A percentile compares a stretch with the other conserved stretches of the same genome.
These are phyloP conservation scores for Raddia distichophylla DNA, from an alignment of 176 grass and related monocot genomes.

Conservation along the genomic window DNA sequence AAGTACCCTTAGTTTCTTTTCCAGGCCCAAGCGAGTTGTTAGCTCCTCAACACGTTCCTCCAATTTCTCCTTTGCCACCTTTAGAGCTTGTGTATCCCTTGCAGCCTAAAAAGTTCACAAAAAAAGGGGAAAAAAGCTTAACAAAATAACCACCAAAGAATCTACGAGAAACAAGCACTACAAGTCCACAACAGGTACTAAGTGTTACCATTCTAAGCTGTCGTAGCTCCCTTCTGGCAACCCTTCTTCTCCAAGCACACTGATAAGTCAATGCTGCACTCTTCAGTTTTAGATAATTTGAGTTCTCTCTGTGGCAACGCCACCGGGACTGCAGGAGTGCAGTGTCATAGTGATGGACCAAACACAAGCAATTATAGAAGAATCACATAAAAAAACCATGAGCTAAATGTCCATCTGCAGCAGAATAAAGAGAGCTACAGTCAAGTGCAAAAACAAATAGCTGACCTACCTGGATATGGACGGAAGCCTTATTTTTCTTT, in stretches of 20 bases:
- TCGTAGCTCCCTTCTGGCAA: slow-evolving; percentile 81
- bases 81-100: slow-evolving; percentile 77
- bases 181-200: slow-evolving; percentile 6
- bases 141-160: slow-evolving; percentile 25
- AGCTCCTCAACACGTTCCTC: slow-evolving; percentile 83
- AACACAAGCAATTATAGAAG: slow-evolving; percentile 31
- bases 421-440: slow-evolving; percentile 37
- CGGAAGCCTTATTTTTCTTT: slow-evolving; percentile 78
- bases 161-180: slow-evolving; percentile 28
- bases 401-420: slow-evolving; percentile 30
- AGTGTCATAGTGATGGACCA: slow-evolving; percentile 24
- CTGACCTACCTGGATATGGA: slow-evolving; percentile 73
- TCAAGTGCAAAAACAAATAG: slow-evolving; percentile 10
- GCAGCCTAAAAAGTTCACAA: slow-evolving; percentile 58
- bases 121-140: slow-evolving; percentile 27
- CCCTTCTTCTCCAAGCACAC: slow-evolving; percentile 80
- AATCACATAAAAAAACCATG: slow-evolving; percentile 18
- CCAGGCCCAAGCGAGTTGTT: slow-evolving; percentile 50
- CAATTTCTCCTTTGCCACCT: slow-evolving; percentile 81
- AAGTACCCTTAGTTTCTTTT: slow-evolving; percentile 68
- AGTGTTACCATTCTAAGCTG: slow-evolving; percentile 80
- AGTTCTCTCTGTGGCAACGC: slow-evolving; percentile 66
- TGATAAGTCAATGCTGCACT: slow-evolving; percentile 76
- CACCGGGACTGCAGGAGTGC: slow-evolving; percentile 58
- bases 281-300: slow-evolving; percentile 61